Conservation (phyloP, 2,329 filamentous ascomycete genomes). For the Fusarium armeniacum region DNA sequence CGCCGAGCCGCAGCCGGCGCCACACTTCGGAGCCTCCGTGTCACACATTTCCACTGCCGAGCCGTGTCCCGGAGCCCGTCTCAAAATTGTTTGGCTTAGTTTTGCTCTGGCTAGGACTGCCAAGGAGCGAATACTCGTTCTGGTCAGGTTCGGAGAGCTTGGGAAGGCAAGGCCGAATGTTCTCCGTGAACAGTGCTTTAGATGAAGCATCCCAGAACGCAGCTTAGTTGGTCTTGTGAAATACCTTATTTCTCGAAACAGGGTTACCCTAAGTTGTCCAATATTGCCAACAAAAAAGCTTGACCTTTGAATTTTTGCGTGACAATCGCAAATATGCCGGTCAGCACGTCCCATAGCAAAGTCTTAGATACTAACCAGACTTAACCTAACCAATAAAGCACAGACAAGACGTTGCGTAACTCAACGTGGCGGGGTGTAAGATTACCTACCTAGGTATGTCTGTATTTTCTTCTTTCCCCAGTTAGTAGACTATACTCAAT, state of each 20-base stretch:
- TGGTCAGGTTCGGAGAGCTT: neutral
- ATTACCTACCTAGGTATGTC: neutral
- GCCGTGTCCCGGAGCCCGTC: constrained; percentile 25
- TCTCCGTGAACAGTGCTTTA: constrained; percentile 14
- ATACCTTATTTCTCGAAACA: constrained; percentile 9
- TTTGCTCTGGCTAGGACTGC: constrained; percentile 19
- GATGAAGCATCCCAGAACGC: neutral
- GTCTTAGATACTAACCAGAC: neutral
- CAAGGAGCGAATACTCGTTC: constrained; percentile 22
- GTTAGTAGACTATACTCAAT: neutral
- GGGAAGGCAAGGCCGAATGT: constrained; percentile 18
- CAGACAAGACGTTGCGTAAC: constrained; percentile 33
- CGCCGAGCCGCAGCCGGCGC: constrained; percentile 31
- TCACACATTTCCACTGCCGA: constrained; percentile 31
- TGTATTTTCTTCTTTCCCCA: constrained; percentile 5
- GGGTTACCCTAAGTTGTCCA: neutral
- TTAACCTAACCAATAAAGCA: constrained; percentile 16
- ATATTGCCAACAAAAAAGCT: neutral
- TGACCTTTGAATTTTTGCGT: neutral
- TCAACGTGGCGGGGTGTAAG: constrained; percentile 27
- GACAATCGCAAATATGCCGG: neutral
- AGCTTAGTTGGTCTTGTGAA: neutral
- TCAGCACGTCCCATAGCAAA: constrained; percentile 5
- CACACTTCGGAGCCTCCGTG: constrained; percentile 37
- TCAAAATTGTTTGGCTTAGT: constrained; percentile 9